Evolutionary conservation across 768 basidiomycete genomes (phyloP).

Genomic region (Lactarius deliciosus): DNA sequence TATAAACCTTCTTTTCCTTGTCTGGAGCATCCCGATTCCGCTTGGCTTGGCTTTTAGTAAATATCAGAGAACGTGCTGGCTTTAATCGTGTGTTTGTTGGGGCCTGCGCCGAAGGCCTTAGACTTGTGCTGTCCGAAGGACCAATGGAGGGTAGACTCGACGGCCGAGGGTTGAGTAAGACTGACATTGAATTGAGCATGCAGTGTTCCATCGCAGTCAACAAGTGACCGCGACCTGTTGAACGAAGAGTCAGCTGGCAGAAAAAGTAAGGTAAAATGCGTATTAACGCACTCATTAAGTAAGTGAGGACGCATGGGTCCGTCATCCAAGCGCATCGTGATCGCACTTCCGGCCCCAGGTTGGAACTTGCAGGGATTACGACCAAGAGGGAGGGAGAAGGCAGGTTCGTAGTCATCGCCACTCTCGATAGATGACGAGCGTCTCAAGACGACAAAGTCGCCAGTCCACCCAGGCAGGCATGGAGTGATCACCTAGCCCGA

Average conservation of each 20-base stretch:
- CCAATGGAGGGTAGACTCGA: not conserved
- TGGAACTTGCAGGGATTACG: not conserved
- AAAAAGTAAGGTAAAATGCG: not conserved
- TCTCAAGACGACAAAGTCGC: constrained; percentile 46
- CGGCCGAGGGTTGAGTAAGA: not conserved
- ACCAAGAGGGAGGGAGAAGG: constrained; percentile 1
- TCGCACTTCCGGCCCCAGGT: constrained; percentile 8
- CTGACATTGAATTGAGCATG: constrained; percentile 18
- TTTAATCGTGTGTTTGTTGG: not conserved
- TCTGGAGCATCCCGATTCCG: not conserved
- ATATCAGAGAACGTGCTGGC: not conserved
- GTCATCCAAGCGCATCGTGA: constrained; percentile 15
- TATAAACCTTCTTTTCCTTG: not conserved
- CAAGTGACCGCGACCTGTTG: constrained; percentile 31
- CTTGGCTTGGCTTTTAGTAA: not conserved
- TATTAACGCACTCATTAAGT: constrained; percentile 41
- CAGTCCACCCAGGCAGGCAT: constrained; percentile 59
- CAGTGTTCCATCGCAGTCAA: constrained; percentile 31
- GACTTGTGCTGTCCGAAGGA: constrained; percentile 1
- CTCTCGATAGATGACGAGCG: not conserved
- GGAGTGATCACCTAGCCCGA: constrained; percentile 54
- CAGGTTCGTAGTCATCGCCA: not conserved
- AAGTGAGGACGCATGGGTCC: constrained; percentile 19
- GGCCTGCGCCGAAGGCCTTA: not conserved
- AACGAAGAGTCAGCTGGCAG: constrained; percentile 4